Evolutionary conservation across 192 early-diverging fungal species (phyloP).

Genomic region (Anaeromyces robustus): DNA sequence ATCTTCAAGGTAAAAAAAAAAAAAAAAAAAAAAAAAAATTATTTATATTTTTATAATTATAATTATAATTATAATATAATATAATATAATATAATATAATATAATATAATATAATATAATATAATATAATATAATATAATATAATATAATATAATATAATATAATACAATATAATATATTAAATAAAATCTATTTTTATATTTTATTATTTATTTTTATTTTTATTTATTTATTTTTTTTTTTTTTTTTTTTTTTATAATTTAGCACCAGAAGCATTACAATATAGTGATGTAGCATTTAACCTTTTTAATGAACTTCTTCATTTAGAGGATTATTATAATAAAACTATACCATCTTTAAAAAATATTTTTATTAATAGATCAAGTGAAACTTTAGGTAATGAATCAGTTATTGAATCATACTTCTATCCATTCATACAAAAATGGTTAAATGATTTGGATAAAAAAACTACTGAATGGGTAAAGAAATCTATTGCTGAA

Average conservation of each 20-base stretch:
- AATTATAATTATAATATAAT: too few relatives aligned
- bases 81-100: too few relatives aligned
- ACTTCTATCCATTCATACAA: constrained; percentile 51
- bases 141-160: too few relatives aligned
- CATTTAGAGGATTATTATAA: not conserved
- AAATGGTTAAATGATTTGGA: constrained; percentile 50
- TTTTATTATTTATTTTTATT: too few relatives aligned
- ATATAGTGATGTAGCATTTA: not conserved
- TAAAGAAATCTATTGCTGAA: constrained; percentile 38
- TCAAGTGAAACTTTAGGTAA: not conserved
- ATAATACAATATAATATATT: too few relatives aligned
- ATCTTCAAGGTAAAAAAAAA: not conserved
- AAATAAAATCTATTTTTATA: too few relatives aligned
- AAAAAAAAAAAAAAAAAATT: too few relatives aligned
- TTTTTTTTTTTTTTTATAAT: too few relatives aligned
- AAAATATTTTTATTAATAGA: not conserved
- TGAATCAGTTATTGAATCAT: constrained; percentile 28
- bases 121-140: too few relatives aligned
- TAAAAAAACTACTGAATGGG: constrained; percentile 49
- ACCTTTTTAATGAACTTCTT: not conserved
- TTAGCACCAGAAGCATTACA: not conserved
- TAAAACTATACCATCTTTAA: not conserved
- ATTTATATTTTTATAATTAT: too few relatives aligned
- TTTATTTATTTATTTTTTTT: too few relatives aligned
- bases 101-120: too few relatives aligned